Base-by-base conservation (phyloP, 306 rosid genomes). In the Vigna unguiculata region DNA sequence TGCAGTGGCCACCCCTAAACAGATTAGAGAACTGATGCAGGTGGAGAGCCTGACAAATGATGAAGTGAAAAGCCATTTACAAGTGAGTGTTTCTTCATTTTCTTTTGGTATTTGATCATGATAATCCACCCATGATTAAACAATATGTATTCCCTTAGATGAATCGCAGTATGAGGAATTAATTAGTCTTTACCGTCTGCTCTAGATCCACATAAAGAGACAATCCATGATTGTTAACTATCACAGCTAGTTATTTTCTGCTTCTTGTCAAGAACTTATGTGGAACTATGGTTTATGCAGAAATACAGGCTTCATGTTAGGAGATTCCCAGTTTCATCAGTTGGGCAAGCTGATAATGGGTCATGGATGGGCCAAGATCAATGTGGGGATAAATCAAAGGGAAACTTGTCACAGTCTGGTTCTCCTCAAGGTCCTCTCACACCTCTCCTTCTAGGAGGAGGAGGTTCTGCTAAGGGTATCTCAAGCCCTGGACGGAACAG, bases 1-100 rank as follows among this genome's bases (percentile, higher is more conserved):
- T 74, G 86, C 87, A 91, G 98, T 76, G 79, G 98, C 98, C 41
- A 91, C 98, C 7, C 98, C 98, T n/a, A 93, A 91, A 78, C 97
- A 93, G 79, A 93, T 93, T 57, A 90, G 94, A 81, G 98, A 93
- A 69, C 75, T 90, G 75, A 91, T 94, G 98, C 87, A 86, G 47
- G 96, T 94, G 58, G 94, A 87, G 13, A 94, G 91, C 43, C 90
- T 94, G 0, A 91, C 98, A 73, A 94, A 94, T 76, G 98, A 94
- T 85, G 98, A 94, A 86, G 98, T 94, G 68, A 94, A 91, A 78
- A 94, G 97, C 82, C 98, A 94, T 85, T 85, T 94, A 80, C 98
- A 94, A 86, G 98, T 89, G 64, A 63, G 82, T 73, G 4, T 54
- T 38, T 21, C 22, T 19, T 53, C 9, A 30, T 2, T 71, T 71